phyloP scores from a whole-genome alignment of 345 rosid genomes.

The Cochlearia excelsa region DNA sequence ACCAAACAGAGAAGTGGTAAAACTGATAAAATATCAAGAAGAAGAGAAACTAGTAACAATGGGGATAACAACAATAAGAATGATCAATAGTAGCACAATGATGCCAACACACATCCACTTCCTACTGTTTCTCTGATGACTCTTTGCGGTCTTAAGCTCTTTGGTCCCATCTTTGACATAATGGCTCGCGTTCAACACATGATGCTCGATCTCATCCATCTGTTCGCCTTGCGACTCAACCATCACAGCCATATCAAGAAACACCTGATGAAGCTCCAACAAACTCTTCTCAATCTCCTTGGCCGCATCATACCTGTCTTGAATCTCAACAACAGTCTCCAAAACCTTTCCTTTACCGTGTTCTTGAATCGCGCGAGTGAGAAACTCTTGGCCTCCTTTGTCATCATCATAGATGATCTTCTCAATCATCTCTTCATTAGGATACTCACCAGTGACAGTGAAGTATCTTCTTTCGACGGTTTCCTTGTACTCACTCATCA shows the following conservation, averaged over 20 bases:
- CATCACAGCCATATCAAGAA: conserved; percentile 94
- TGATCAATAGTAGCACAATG: conserved; percentile 58
- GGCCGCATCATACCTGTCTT: conserved; percentile 79
- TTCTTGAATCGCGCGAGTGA: conserved; percentile 72
- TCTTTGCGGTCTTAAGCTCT: conserved; percentile 67
- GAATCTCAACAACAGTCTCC: conserved; percentile 93
- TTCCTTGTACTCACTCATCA: conserved; percentile 91
- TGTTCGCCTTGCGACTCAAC: conserved; percentile 92
- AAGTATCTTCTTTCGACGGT: conserved; percentile 86
- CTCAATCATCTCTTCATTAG: conserved; percentile 79
- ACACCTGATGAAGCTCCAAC: conserved; percentile 90
- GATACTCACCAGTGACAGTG: conserved; percentile 85
- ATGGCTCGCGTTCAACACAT: conserved; percentile 74
- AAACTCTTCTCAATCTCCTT: conserved; percentile 93
- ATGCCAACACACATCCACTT: conserved; percentile 76
- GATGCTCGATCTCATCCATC: conserved; percentile 91
- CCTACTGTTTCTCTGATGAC: conserved; percentile 69
- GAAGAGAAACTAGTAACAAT: conserved; percentile 67
- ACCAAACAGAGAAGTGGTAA: background rate
- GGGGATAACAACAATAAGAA: conserved; percentile 69
- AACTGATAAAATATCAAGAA: conserved; percentile 43
- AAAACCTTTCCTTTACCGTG: conserved; percentile 89
- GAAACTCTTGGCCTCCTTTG: conserved; percentile 54
- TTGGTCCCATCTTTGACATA: conserved; percentile 78
- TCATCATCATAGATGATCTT: conserved; percentile 73